Conservation (phyloP, 768 basidiomycete species). For the Lactifluus subvellereus region DNA sequence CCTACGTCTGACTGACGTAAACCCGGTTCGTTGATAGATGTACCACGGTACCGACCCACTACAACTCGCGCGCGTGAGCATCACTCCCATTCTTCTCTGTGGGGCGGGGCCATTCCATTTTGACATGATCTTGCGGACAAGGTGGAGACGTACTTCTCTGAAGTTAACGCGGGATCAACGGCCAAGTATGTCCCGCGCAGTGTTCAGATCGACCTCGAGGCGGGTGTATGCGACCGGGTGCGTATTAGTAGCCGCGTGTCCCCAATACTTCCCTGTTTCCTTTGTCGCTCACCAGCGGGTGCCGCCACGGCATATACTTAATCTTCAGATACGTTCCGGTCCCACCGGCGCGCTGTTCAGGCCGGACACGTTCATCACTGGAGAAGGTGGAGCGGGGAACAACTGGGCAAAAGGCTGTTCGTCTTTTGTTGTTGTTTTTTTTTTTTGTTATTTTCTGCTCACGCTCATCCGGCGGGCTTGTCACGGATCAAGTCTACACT, state of each 20-base stretch:
- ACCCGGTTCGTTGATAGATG: conserved; percentile 20
- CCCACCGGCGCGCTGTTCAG: conserved; percentile 70
- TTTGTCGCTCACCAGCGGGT: background rate
- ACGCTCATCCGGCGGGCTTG: conserved; percentile 13
- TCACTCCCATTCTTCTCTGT: background rate
- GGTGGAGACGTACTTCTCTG: conserved; percentile 80
- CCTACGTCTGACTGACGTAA: background rate
- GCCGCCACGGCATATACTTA: background rate
- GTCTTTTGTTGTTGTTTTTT: conserved; percentile 29
- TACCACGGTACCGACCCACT: conserved; percentile 70
- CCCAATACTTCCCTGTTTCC: background rate
- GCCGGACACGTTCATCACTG: conserved; percentile 78
- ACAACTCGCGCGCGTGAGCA: conserved; percentile 63
- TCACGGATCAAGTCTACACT: conserved; percentile 66
- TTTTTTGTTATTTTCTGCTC: conserved; percentile 20
- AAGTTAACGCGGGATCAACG: conserved; percentile 44
- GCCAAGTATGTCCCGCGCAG: conserved; percentile 86
- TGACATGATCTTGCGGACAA: conserved; percentile 28
- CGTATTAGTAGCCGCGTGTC: conserved; percentile 26
- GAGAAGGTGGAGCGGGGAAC: conserved; percentile 69
- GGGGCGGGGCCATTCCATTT: background rate
- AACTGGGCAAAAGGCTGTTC: conserved; percentile 95
- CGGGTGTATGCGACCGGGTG: conserved; percentile 77
- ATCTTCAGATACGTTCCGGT: conserved; percentile 56
- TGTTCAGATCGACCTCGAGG: conserved; percentile 86